phyloP scores from a whole-genome alignment of 1,139 yeast species.

The Sugiyamaella paludigena region DNA sequence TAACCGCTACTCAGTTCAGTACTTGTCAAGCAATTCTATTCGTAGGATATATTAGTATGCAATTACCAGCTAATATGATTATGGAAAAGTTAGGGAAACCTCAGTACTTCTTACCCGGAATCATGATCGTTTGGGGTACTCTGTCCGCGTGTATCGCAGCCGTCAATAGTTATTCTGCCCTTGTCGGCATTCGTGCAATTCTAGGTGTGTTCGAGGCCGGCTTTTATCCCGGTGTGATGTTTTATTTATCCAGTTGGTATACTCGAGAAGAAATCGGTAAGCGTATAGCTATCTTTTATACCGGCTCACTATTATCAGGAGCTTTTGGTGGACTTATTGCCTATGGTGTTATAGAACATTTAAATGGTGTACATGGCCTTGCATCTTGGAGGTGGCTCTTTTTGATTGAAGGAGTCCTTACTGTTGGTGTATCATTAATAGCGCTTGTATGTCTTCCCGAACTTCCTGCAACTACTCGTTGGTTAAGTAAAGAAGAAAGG shows the following conservation, averaged over 20 bases:
- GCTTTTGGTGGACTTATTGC: slow-evolving; percentile 43
- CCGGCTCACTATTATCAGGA: slow-evolving; percentile 33
- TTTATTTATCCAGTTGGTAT: slow-evolving; percentile 53
- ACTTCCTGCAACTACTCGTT: slow-evolving; percentile 45
- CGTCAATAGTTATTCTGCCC: slow-evolving; percentile 40
- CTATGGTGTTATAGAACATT: slow-evolving; percentile 46
- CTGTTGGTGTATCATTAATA: slow-evolving; percentile 53
- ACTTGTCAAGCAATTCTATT: slow-evolving; percentile 56
- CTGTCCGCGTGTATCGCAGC: slow-evolving; percentile 59
- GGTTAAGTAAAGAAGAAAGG: slow-evolving; percentile 28
- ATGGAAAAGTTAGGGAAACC: slow-evolving; percentile 50
- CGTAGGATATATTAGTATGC: slow-evolving; percentile 60
- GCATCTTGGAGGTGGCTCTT: slow-evolving; percentile 68
- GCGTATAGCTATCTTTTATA: slow-evolving; percentile 49
- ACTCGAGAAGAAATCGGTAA: slow-evolving; percentile 47
- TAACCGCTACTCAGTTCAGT: slow-evolving; percentile 52
- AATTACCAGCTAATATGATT: slow-evolving; percentile 54
- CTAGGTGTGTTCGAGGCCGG: slow-evolving; percentile 54
- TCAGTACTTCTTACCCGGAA: slow-evolving; percentile 48
- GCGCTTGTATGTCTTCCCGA: slow-evolving; percentile 43
- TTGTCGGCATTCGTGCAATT: slow-evolving; percentile 45
- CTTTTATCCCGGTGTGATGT: slow-evolving; percentile 51
- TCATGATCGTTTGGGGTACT: slow-evolving; percentile 57
- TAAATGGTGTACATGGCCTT: slow-evolving; percentile 41
- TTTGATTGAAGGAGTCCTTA: slow-evolving; percentile 59